Conservation (phyloP, 2,329 filamentous ascomycete genomes). For the Orbilia oligospora region DNA sequence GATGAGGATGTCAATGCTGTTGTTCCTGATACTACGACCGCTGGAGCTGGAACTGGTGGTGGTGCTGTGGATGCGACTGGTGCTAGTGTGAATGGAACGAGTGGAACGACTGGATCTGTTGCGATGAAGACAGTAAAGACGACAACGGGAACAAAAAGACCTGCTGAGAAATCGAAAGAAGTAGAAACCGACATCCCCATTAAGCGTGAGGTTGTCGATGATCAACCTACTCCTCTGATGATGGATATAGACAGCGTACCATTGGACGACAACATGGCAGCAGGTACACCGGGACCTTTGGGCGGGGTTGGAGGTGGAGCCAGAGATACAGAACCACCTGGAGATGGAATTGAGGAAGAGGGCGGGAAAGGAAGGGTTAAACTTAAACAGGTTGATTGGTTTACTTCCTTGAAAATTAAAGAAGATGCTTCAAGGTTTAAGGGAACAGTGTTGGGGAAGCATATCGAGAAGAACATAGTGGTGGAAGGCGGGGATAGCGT, state of each 20-base stretch:
- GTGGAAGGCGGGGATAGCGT: conserved; percentile 57
- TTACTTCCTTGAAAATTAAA: conserved; percentile 53
- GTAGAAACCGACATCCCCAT: conserved; percentile 58
- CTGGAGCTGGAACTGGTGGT: no score
- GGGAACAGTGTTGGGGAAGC: conserved; percentile 51
- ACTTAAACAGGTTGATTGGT: conserved; percentile 59
- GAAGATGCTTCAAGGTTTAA: conserved; percentile 55
- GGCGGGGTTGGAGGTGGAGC: neutral
- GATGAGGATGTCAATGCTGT: conserved; percentile 15
- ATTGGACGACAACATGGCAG: conserved; percentile 15
- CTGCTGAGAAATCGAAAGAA: conserved; percentile 20
- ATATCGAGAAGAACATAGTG: conserved; percentile 39
- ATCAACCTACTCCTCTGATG: conserved; percentile 45
- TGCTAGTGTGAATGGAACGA: neutral
- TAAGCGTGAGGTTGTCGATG: conserved; percentile 60
- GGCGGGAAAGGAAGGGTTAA: conserved; percentile 35
- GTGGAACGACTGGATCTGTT: neutral
- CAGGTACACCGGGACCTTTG: neutral
- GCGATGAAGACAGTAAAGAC: neutral
- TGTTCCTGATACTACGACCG: conserved; percentile 38
- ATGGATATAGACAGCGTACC: conserved; percentile 56
- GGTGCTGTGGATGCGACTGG: no score
- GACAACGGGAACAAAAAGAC: conserved; percentile 5
- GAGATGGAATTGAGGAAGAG: conserved; percentile 3
- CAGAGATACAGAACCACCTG: conserved; percentile 45